These are phyloP conservation scores for Fragosphaeria purpurea DNA, from an alignment of 2,329 filamentous ascomycete genomes.

Conservation along the genomic window DNA sequence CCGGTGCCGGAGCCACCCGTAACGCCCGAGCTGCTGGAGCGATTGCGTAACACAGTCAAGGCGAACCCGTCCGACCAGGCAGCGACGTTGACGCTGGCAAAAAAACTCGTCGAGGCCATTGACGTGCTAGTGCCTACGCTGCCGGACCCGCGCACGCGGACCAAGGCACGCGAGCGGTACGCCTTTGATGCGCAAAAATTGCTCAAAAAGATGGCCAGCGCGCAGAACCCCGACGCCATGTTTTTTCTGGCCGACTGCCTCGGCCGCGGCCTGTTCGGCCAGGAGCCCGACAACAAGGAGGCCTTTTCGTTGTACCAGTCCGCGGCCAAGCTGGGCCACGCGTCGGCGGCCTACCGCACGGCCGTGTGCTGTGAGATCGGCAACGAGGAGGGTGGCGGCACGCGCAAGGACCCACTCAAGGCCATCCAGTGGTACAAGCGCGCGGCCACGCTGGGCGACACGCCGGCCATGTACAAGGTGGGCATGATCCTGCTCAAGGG, in stretches of 20 bases:
- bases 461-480: constrained; percentile 95
- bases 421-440: constrained; percentile 98
- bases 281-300: constrained; percentile 78
- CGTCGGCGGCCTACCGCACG: constrained; percentile 81
- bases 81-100: constrained; percentile 63
- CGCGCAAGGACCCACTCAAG: constrained; percentile 80
- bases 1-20: constrained; percentile 41
- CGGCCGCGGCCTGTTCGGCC: constrained; percentile 68
- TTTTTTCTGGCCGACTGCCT: constrained; percentile 88
- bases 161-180: constrained; percentile 73
- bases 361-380: constrained; percentile 97
- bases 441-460: constrained; percentile 80
- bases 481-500: constrained; percentile 94
- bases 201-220: constrained; percentile 72
- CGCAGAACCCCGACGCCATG: constrained; percentile 74
- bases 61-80: constrained; percentile 62
- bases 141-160: constrained; percentile 60
- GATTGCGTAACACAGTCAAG: constrained; percentile 59
- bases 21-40: constrained; percentile 68
- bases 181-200: constrained; percentile 80
- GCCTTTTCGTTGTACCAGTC: constrained; percentile 91
- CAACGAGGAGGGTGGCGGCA: constrained; percentile 86
- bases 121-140: constrained; percentile 57
- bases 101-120: constrained; percentile 77
- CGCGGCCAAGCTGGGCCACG: constrained; percentile 80